Evolutionary conservation across 257 asterid genomes (phyloP).

Genomic region (Avicennia marina): DNA sequence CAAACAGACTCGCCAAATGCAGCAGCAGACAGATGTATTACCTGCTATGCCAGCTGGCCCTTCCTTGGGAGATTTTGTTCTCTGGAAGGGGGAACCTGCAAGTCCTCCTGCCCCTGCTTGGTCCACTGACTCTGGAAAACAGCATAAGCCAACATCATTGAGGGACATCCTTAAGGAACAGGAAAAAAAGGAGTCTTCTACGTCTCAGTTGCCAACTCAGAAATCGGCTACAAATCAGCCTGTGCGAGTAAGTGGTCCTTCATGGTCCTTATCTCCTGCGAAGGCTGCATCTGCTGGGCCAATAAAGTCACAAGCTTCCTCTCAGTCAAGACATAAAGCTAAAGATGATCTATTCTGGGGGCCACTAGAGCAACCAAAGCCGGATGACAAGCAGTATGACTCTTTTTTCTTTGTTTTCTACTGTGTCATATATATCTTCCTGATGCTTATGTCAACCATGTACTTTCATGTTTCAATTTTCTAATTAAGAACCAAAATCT

Average conservation of each 20-base stretch:
- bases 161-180: slow-evolving; percentile 96
- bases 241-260: slow-evolving; percentile 51
- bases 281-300: slow-evolving; percentile 61
- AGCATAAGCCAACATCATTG: slow-evolving; percentile 66
- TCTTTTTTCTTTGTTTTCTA: slow-evolving; percentile 15
- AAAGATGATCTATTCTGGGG: slow-evolving; percentile 99
- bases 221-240: slow-evolving; percentile 55
- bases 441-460: too few relatives aligned
- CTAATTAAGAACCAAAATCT: too few relatives aligned
- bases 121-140: slow-evolving; percentile 73
- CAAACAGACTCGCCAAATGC: slow-evolving; percentile 51
- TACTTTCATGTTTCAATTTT: too few relatives aligned
- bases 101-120: slow-evolving; percentile 80
- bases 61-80: slow-evolving; percentile 89
- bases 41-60: slow-evolving; percentile 84
- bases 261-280: slow-evolving; percentile 73
- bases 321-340: slow-evolving; percentile 45
- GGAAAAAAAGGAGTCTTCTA: slow-evolving; percentile 47
- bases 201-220: slow-evolving; percentile 53
- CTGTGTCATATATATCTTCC: too few relatives aligned
- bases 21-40: slow-evolving; percentile 64
- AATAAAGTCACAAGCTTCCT: slow-evolving; percentile 38
- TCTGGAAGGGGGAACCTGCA: slow-evolving; percentile 78
- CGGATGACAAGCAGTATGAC: slow-evolving; percentile 74
- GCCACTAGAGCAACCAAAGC: slow-evolving; percentile 68